phyloP scores from a whole-genome alignment of 352 stramenopile genomes.

The Phytophthora lateralis region DNA sequence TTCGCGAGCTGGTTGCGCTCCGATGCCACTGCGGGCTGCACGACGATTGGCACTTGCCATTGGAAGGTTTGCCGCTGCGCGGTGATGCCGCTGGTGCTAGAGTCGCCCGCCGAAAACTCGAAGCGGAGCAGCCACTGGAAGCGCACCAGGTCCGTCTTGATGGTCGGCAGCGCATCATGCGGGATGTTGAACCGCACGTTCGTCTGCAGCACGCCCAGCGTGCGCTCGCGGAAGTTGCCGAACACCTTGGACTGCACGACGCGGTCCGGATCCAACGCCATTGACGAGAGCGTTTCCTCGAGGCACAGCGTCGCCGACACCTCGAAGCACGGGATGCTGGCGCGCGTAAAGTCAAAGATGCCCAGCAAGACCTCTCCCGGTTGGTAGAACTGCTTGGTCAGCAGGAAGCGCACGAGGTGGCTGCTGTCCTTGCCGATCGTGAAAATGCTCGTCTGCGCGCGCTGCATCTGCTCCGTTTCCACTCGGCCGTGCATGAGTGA shows the following conservation, averaged over 20 bases:
- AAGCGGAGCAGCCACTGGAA: slow-evolving; percentile 70
- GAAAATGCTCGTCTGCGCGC: slow-evolving; percentile 68
- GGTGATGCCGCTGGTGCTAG: neutral
- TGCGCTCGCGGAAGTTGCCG: slow-evolving; percentile 53
- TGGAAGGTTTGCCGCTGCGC: slow-evolving; percentile 47
- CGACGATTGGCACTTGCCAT: slow-evolving; percentile 62
- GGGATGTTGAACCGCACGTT: slow-evolving; percentile 63
- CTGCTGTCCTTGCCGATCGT: slow-evolving; percentile 72
- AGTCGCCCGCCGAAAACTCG: slow-evolving; percentile 50
- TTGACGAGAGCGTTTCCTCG: slow-evolving; percentile 55
- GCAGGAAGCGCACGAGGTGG: slow-evolving; percentile 62
- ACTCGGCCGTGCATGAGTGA: slow-evolving; percentile 72
- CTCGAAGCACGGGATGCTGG: slow-evolving; percentile 59
- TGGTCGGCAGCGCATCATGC: slow-evolving; percentile 59
- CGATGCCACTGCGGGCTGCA: slow-evolving; percentile 36
- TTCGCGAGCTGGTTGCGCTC: slow-evolving; percentile 50
- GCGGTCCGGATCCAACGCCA: slow-evolving; percentile 59
- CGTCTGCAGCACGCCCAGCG: slow-evolving; percentile 51
- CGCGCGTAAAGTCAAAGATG: slow-evolving; percentile 61
- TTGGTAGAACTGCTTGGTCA: slow-evolving; percentile 73
- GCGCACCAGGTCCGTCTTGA: slow-evolving; percentile 62
- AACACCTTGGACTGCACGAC: slow-evolving; percentile 61
- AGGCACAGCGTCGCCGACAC: slow-evolving; percentile 54
- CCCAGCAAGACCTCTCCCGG: slow-evolving; percentile 61
- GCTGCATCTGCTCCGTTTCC: slow-evolving; percentile 60